Evolutionary conservation across 345 rosid species (phyloP).

Genomic region (Excoecaria agallocha): DNA sequence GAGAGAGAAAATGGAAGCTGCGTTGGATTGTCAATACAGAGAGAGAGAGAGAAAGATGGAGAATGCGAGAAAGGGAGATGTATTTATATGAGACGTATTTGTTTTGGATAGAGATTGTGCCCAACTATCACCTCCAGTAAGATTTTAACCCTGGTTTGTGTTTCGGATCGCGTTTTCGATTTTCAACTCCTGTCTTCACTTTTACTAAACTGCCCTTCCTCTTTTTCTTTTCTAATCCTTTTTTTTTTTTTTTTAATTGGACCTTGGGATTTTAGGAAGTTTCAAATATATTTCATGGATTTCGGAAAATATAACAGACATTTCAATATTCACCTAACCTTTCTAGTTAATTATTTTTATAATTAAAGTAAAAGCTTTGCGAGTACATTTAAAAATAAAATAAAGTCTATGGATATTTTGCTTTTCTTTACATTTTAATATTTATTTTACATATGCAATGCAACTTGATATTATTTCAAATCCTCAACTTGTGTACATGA

Average conservation of each 20-base stretch:
- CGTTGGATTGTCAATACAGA: constrained; percentile 8
- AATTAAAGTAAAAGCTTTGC: too few relatives aligned
- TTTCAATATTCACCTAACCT: too few relatives aligned
- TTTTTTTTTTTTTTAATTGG: neutral
- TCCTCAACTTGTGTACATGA: too few relatives aligned
- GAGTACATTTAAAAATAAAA: too few relatives aligned
- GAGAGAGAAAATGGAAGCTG: neutral
- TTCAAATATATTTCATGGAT: too few relatives aligned
- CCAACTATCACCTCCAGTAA: constrained; percentile 23
- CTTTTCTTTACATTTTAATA: too few relatives aligned
- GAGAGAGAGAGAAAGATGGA: neutral
- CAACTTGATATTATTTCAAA: too few relatives aligned
- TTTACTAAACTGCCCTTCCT: constrained; percentile 16
- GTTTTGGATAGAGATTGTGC: neutral
- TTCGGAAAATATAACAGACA: too few relatives aligned
- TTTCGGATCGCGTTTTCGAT: constrained; percentile 18
- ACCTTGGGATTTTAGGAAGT: too few relatives aligned
- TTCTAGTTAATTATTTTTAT: too few relatives aligned
- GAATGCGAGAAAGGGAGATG: constrained; percentile 5
- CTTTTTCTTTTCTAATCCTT: neutral
- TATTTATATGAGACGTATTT: constrained; percentile 7
- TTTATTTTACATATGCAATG: too few relatives aligned
- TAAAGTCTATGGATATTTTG: too few relatives aligned
- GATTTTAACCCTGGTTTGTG: constrained; percentile 25
- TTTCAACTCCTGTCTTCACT: neutral